phyloP scores from a whole-genome alignment of 805 yeast genomes.

The Candida ascalaphidarum region DNA sequence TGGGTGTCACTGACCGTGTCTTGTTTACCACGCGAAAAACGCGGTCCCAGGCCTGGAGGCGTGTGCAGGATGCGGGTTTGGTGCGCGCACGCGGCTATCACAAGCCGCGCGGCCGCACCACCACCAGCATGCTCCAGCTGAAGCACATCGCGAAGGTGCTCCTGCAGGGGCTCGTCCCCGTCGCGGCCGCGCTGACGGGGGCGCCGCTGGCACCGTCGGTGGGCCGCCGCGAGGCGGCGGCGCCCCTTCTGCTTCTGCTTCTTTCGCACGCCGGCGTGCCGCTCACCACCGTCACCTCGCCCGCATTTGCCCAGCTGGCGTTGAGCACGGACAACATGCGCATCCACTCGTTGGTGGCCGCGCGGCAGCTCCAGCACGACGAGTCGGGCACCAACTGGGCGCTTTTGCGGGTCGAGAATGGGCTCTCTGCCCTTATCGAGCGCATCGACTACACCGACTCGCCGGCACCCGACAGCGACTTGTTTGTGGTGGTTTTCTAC shows the following conservation, averaged over 20 bases:
- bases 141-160: conserved; percentile 27
- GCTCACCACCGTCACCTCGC: conserved; percentile 25
- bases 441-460: conserved; percentile 7
- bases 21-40: too few species aligned
- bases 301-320: conserved; percentile 5
- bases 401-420: conserved; percentile 19
- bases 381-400: conserved; percentile 14
- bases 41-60: too few species aligned
- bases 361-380: conserved; percentile 15
- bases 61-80: too few species aligned
- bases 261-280: conserved; percentile 31
- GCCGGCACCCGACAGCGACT: conserved; percentile 5
- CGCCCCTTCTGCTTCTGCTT: conserved; percentile 24
- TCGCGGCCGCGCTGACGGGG: conserved; percentile 3
- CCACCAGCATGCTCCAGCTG: conserved; percentile 26
- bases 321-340: conserved; percentile 20
- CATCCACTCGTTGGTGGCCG: conserved; percentile 27
- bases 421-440: conserved; percentile 18
- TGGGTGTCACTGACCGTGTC: too few species aligned
- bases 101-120: not conserved
- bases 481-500: conserved; percentile 27
- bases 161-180: conserved; percentile 17
- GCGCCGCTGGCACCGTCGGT: too few species aligned
- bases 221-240: conserved; percentile 2
- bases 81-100: too few species aligned